Percentiles rank a stretch among this genome's conserved stretches.
Conservation (phyloP, 2,329 filamentous ascomycete genomes). For the Dothistroma pini region DNA sequence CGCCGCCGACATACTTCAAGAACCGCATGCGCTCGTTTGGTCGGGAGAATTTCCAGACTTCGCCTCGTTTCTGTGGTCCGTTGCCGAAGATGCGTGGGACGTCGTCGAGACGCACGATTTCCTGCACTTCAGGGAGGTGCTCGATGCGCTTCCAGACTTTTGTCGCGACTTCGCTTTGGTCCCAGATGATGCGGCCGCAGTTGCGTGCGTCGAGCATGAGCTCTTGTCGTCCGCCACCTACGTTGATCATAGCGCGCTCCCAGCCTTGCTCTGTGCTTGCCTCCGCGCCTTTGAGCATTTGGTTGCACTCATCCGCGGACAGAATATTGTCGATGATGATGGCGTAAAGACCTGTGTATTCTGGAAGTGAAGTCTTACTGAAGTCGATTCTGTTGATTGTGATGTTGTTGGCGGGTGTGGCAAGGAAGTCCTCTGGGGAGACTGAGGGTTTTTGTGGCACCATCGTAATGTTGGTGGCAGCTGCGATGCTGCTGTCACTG, state of each 20-base stretch:
- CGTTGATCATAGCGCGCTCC: constrained; percentile 66
- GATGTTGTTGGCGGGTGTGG: constrained; percentile 45
- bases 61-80: constrained; percentile 41
- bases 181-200: constrained; percentile 75
- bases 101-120: constrained; percentile 38
- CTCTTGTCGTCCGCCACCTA: constrained; percentile 59
- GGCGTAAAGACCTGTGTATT: constrained; percentile 56
- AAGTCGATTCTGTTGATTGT: constrained; percentile 54
- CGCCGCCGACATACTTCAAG: constrained; percentile 65
- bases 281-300: constrained; percentile 53
- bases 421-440: constrained; percentile 49
- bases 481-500: neutral
- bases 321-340: constrained; percentile 63
- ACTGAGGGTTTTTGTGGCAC: neutral
- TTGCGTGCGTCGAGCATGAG: constrained; percentile 59
- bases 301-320: constrained; percentile 59
- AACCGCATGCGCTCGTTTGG: constrained; percentile 74
- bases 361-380: constrained; percentile 45
- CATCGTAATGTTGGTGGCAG: constrained; percentile 1
- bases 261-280: constrained; percentile 49
- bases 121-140: constrained; percentile 47
- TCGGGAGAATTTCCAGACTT: constrained; percentile 44
- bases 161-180: constrained; percentile 58
- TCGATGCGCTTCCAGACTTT: constrained; percentile 59
- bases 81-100: constrained; percentile 45